Evolutionary conservation across 106 monocot genomes (phyloP).

Genomic region (Dendrobium officinale): DNA sequence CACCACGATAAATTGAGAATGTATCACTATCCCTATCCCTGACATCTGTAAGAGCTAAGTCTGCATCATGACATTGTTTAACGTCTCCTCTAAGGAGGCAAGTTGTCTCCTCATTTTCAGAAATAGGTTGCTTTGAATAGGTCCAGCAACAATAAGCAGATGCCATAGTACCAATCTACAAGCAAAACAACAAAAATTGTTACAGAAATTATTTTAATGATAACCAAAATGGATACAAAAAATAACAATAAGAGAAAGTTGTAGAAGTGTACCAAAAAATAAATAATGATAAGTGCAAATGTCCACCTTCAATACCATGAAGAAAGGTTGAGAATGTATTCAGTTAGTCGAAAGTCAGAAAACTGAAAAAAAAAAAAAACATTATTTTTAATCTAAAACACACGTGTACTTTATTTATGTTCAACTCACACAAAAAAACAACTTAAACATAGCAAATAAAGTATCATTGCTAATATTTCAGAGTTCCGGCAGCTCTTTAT

Average conservation of each 20-base stretch:
- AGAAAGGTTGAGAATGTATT: background rate
- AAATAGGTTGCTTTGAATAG: constrained; percentile 6
- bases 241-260: constrained; percentile 1
- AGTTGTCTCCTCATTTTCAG: constrained; percentile 16
- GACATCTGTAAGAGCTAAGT: too few relatives aligned
- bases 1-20: too few relatives aligned
- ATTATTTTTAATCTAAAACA: too few relatives aligned
- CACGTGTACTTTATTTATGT: background rate
- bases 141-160: constrained; percentile 52
- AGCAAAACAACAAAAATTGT: background rate
- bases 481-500: too few relatives aligned
- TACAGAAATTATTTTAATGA: background rate
- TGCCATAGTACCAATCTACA: constrained; percentile 41
- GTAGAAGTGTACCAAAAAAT: constrained; percentile 44
- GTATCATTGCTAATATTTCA: too few relatives aligned
- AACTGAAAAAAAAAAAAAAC: too few relatives aligned
- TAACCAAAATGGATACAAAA: background rate
- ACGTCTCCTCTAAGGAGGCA: constrained; percentile 12
- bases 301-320: constrained; percentile 60
- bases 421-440: too few relatives aligned
- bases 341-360: background rate
- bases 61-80: constrained; percentile 12
- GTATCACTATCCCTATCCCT: too few relatives aligned
- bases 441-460: too few relatives aligned
- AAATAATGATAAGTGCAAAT: constrained; percentile 49